Evolutionary conservation across 805 yeast genomes (phyloP), one percentile per base, ranked within the genome.

Genomic region (Ogataea pilisensis): DNA sequence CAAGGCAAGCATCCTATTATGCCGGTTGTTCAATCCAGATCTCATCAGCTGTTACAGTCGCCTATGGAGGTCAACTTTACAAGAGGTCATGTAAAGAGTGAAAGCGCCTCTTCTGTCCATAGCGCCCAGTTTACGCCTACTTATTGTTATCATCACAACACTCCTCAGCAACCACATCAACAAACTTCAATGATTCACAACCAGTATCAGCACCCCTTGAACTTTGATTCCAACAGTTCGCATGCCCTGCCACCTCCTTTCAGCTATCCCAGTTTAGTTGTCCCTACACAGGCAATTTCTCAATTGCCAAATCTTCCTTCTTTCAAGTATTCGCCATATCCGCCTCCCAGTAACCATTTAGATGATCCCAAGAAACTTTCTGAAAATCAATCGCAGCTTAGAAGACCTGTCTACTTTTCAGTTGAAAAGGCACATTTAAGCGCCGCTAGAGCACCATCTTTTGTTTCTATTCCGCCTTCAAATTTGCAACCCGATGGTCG

Each of bases 1-100:
- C 33, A 31, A 11, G 12, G 12, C 33, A 31, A 17, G 2, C 16
- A 17, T 4, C 21, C 9, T 9, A 27, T 27, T 11, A 11, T 19
- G 8, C 21, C 21, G 19, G 11, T 22, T 4, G 7, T 17, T 9
- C 36, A 24, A 16, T 16, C 36, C 2, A 27, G 25, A 9, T 29
- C 34, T 16, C 44, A 36, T 19, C 21, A 21, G 14, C 34, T 37
- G 28, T 25, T 37, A 25, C 42, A 36, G n/a, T 34, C 44, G 5
- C 37, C 47, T 14, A 31, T 44, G 38, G 48, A 41, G 7, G 17
- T 25, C 9, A 34, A 25, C 4, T 37, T 31, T 31, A 25, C 30
- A 8, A 38, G 40, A 24, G 44, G 46, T 13, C 45, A 42, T 18
- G 16, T 44, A 14, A 47, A 44, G 29, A 45, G 42, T 27, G 50